phyloP scores from a whole-genome alignment of 768 basidiomycete species.

The Suillus decipiens region DNA sequence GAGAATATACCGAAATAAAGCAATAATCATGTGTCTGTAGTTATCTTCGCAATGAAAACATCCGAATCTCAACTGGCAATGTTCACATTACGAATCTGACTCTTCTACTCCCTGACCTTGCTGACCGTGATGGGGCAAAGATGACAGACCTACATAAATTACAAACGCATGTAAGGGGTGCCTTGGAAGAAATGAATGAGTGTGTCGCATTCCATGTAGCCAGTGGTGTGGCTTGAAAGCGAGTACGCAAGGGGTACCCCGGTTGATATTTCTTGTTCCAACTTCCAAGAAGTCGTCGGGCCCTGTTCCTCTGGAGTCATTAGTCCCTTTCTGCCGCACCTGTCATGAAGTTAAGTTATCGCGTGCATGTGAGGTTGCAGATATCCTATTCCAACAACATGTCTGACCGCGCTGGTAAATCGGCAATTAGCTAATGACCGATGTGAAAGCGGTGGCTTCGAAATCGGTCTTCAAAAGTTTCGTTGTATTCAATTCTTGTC shows the following conservation, averaged over 20 bases:
- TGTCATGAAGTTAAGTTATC: conserved; percentile 23
- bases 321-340: conserved; percentile 18
- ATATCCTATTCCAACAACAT: not conserved
- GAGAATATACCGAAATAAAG: conserved; percentile 84
- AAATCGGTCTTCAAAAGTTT: too few species aligned
- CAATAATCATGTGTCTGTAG: not conserved
- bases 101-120: conserved; percentile 86
- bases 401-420: not conserved
- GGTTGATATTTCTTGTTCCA: conserved; percentile 59
- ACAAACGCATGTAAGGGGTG: conserved; percentile 93
- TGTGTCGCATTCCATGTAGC: conserved; percentile 96
- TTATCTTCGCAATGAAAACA: conserved; percentile 3
- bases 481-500: too few species aligned
- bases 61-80: conserved; percentile 55
- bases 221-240: conserved; percentile 79
- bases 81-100: conserved; percentile 89
- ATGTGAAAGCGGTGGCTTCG: not conserved
- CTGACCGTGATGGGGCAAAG: conserved; percentile 93
- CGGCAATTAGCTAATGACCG: not conserved
- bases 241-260: not conserved
- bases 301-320: conserved; percentile 26
- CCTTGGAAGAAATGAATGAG: conserved; percentile 92
- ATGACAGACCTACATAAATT: conserved; percentile 95
- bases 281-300: conserved; percentile 68
- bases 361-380: conserved; percentile 8